Base-by-base conservation (phyloP, 345 rosid species). In the Hevea brasiliensis region DNA sequence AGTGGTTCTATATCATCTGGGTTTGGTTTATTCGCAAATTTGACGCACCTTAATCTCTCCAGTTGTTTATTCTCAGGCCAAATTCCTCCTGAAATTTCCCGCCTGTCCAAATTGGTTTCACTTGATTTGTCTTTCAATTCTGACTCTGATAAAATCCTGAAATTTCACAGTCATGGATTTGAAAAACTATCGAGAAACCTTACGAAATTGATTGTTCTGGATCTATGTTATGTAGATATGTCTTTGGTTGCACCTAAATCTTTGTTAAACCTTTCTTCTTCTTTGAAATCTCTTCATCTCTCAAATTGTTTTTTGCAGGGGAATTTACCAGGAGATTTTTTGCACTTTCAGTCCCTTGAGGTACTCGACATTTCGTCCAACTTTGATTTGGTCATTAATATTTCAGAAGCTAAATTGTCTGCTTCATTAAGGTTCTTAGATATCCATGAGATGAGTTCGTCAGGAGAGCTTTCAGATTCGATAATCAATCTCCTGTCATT, bases 31-130 rank as follows among this genome's bases (percentile, higher is more conserved):
- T 71, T 81, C 0, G 4, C 56, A 0, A 62, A 20, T 0, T 23
- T 81, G 53, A 73, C 71, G 1, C 54, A 79, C n/a, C 77, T 84
- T 0, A 37, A 72, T 12, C 77, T 84, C 64, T 73, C 83, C 17
- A 0, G 0, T 14, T 51, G 79, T 23, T 0, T 1, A 7, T 72
- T 65, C 44, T 10, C 21, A 0, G 78, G 85, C 14, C 63, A 0
- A 20, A 35, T 81, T 23, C 80, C 82, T 1, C 2, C 11, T 15
- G 61, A 80, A 41, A 69, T 80, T 32, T 65, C 73, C 11, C 29
- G 21, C 1, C 50, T 84, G 1, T 55, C 74, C 1, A 74, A 70
- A 26, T 61, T 75, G 71, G 55, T 73, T 14, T 73, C 76, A 1
- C 56, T 73, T 21, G 76, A 73, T 45, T 23, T 74, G 0, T 65